Evolutionary conservation across 2,329 filamentous ascomycete genomes (phyloP).

Genomic region (Verticillium tricorpus): DNA sequence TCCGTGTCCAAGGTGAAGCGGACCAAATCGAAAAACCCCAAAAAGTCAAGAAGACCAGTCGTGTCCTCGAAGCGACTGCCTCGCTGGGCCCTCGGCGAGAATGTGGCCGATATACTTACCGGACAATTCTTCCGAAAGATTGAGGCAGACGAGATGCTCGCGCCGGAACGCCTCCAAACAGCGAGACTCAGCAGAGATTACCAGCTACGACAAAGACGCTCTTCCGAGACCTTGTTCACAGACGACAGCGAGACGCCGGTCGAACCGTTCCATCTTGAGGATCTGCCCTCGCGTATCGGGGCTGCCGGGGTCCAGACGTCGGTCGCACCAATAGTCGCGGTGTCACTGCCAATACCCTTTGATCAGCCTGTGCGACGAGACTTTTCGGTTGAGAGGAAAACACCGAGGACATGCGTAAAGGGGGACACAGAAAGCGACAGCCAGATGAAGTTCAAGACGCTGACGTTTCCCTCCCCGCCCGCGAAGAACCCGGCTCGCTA

Average conservation of each 20-base stretch:
- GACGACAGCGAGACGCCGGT: constrained; percentile 35
- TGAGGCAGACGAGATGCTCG: constrained; percentile 57
- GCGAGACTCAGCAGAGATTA: constrained; percentile 23
- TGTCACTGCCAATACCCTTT: constrained; percentile 17
- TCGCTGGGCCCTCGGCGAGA: constrained; percentile 51
- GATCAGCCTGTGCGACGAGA: constrained; percentile 17
- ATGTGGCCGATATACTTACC: constrained; percentile 52
- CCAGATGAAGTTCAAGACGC: background rate
- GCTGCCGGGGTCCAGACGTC: constrained; percentile 29
- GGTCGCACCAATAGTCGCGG: constrained; percentile 21
- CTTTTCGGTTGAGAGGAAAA: constrained; percentile 16
- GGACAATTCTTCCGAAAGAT: constrained; percentile 49
- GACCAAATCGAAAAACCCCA: constrained; percentile 35
- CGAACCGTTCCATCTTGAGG: constrained; percentile 47
- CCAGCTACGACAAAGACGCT: constrained; percentile 19
- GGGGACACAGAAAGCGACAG: background rate
- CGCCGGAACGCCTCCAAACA: constrained; percentile 34
- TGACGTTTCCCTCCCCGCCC: constrained; percentile 24
- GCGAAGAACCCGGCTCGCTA: constrained; percentile 21
- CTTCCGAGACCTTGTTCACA: constrained; percentile 22
- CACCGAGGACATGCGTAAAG: background rate
- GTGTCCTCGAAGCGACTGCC: constrained; percentile 25
- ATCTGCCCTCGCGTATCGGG: constrained; percentile 37
- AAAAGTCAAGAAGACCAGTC: constrained; percentile 21
- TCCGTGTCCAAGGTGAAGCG: constrained; percentile 32